Base-by-base conservation (phyloP, 2,329 filamentous ascomycete genomes). In the Sarocladium brachiariae region DNA sequence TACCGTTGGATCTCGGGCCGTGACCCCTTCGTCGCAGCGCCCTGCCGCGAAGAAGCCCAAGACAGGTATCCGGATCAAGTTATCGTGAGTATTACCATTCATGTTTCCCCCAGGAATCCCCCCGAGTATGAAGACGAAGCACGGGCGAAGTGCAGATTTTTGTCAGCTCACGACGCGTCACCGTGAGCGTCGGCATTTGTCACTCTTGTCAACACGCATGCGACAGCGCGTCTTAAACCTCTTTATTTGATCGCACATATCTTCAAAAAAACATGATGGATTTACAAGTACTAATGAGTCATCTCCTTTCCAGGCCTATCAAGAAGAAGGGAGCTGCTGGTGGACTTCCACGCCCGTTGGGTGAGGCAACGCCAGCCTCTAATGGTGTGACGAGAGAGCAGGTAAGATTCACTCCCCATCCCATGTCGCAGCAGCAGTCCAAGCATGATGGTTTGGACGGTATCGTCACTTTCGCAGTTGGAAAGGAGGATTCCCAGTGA, bases 251-350 rank as follows among this genome's bases (percentile, higher is more conserved):
- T 30, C 27, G 27, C 27, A 13, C 27, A 39, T 21, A 13, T 39
- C 18, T 39, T 7, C 11, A n/a, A 11, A 43, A 25, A 18, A 25
- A 24, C 34, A 23, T 8, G 7, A 43, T 14, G 27, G 14, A 7
- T 19, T 23, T 43, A 9, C 30, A 41, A 30, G 24, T 24, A 13
- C 43, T 41, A 41, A 49, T 24, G 45, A 24, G 43, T 31, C 8
- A 25, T 37, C 34, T 47, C 8, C 37, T 50, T 34, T 57, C 46
- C 63, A 91, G 87, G 57, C 87, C 87, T 10, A 63, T 70, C 39
- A 91, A 91, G 72, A 86, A 84, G 66, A 75, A 76, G 54, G 80
- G 82, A 58, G 80, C 81, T 56, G 78, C 82, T 58, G 84, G 83
- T 64, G 86, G 85, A 60, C 75, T 87, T 63, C 78, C 84, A 62